Evolutionary conservation across 2,329 filamentous ascomycete genomes (phyloP), one percentile per base, ranked within the genome.

Genomic region (Aureobasidium sp.): DNA sequence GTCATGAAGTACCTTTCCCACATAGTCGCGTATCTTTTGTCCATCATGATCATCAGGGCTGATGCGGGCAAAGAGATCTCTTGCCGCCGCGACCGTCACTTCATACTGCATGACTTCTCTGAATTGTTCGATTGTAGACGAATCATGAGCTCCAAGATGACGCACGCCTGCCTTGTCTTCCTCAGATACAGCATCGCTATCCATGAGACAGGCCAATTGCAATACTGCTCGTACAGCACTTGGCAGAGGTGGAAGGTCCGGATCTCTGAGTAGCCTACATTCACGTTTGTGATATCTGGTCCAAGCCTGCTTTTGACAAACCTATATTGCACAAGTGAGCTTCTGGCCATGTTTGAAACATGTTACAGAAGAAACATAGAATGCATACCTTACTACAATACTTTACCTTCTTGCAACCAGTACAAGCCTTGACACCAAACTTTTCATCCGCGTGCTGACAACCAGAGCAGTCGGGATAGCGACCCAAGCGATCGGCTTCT

Each of bases 291-390:
- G 85, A 11, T 76, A 75, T 19, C 77, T 74, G 57, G 78, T 81
- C 85, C 85, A 88, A 29, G 83, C 79, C 67, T 78, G 76, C 47
- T 75, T 72, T 73, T 88, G 85, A 69, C 85, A 88, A 31, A 68
- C 72, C 27, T 14, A 33, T 8, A 9, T 33, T 35, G 11, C 7
- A 58, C 37, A 22, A 54, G 52, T 12, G 17, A 14, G 19, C 6
- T 31, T 47, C 24, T 8, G 17, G 7, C 8, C 3, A 8, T 47
- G 4, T 29, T 7, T 47, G 12, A 14, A 45, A 14, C 42, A 45
- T 22, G 12, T 42, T 8, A 17, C 14, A 42, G 27, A n/a, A 42
- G 39, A 15, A 19, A 35, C 7, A 17, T 24, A 24, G 42, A 5
- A 27, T 2, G 11, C 9, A 45, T 31, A 85, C 83, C 76, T 79